Percentiles rank a stretch among this genome's conserved stretches.
Conservation (phyloP, 257 asterid genomes). For the Nyctanthes arbortristis region DNA sequence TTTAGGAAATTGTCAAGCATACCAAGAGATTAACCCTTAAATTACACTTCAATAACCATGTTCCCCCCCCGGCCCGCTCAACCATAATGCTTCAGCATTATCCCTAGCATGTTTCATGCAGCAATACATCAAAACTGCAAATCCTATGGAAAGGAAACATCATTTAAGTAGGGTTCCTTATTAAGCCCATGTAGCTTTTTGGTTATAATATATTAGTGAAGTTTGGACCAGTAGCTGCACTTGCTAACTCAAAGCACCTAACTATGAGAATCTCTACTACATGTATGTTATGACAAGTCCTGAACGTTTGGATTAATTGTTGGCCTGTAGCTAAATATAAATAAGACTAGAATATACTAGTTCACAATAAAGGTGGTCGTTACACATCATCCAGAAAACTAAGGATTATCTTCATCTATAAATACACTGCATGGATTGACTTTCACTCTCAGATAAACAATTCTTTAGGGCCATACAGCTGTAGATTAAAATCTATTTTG, state of each 20-base stretch:
- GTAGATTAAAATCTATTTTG: not conserved
- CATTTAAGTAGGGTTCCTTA: too few relatives aligned
- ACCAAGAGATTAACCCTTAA: too few relatives aligned
- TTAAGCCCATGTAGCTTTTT: too few relatives aligned
- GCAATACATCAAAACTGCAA: too few relatives aligned
- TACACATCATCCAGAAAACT: not conserved
- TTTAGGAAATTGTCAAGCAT: too few relatives aligned
- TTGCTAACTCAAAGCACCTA: not conserved
- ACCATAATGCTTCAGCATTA: too few relatives aligned
- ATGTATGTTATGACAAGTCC: not conserved
- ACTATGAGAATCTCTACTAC: not conserved
- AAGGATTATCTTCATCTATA: not conserved
- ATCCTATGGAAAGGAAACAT: too few relatives aligned
- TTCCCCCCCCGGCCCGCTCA: too few relatives aligned
- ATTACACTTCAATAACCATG: too few relatives aligned
- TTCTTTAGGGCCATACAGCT: not conserved
- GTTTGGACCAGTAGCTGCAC: not conserved
- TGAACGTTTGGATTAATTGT: not conserved
- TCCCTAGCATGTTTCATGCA: too few relatives aligned
- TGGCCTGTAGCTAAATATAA: not conserved
- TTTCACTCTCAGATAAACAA: not conserved
- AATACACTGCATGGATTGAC: not conserved
- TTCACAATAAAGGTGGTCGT: not conserved
- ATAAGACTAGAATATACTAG: not conserved
- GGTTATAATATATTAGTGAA: too few relatives aligned